Evolutionary conservation across 768 basidiomycete species (phyloP).

Genomic region (Psilocybe azurescens): DNA sequence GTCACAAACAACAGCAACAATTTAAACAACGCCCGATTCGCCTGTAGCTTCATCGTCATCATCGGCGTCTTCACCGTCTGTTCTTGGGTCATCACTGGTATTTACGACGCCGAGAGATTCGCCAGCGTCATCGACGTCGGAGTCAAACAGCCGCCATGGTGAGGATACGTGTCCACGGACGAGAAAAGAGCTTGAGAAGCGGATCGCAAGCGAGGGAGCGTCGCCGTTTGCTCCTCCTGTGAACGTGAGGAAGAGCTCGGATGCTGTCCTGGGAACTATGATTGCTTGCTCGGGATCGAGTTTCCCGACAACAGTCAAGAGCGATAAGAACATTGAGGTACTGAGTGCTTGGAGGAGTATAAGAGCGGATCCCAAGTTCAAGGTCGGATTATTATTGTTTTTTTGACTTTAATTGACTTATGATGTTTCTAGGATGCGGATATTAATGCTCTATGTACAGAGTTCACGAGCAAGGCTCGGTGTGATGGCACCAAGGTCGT

Average conservation of each 20-base stretch:
- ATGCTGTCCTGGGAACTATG: constrained; percentile 51
- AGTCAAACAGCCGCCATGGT: constrained; percentile 19
- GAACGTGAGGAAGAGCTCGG: constrained; percentile 48
- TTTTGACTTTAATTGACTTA: background rate
- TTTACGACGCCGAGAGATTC: constrained; percentile 41
- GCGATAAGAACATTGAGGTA: constrained; percentile 77
- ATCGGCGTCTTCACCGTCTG: constrained; percentile 45
- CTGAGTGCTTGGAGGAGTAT: constrained; percentile 82
- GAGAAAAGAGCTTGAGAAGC: constrained; percentile 51
- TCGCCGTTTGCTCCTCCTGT: constrained; percentile 59
- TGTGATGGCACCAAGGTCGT: constrained; percentile 89
- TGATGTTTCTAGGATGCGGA: constrained; percentile 63
- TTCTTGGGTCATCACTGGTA: constrained; percentile 27
- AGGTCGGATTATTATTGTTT: constrained; percentile 46
- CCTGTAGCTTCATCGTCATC: constrained; percentile 26
- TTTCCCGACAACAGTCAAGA: constrained; percentile 72
- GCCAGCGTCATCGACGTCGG: constrained; percentile 26
- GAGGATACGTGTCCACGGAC: constrained; percentile 54
- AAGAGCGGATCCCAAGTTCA: constrained; percentile 75
- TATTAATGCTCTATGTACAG: constrained; percentile 77
- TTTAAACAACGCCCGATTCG: constrained; percentile 14
- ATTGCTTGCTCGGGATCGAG: constrained; percentile 71
- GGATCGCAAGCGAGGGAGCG: constrained; percentile 57
- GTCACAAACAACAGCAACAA: background rate
- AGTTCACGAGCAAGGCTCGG: constrained; percentile 81